Evolutionary conservation across 1,284 basidiomycete genomes (phyloP).

Genomic region (Sutorius eximius): DNA sequence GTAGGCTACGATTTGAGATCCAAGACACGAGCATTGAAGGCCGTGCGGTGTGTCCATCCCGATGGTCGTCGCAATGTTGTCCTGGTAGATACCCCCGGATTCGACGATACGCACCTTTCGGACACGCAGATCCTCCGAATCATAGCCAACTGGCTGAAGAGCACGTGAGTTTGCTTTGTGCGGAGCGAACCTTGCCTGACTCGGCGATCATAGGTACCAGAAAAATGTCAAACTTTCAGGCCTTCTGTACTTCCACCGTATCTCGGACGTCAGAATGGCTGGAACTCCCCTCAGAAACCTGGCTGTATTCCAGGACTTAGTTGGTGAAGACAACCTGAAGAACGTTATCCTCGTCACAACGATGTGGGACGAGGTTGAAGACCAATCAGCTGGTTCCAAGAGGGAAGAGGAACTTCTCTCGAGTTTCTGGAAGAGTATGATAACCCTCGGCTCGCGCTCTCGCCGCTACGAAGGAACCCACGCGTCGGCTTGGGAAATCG

Average conservation of each 20-base stretch:
- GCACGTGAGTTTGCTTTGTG: slow-evolving; percentile 14
- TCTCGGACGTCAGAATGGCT: slow-evolving; percentile 45
- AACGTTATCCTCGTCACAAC: slow-evolving; percentile 33
- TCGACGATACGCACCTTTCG: slow-evolving; percentile 19
- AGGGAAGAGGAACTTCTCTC: slow-evolving; percentile 18
- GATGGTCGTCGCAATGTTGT: slow-evolving; percentile 19
- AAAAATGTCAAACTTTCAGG: slow-evolving; percentile 23
- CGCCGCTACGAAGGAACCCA: slow-evolving; percentile 11
- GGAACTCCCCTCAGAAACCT: slow-evolving; percentile 33
- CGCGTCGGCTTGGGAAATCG: slow-evolving; percentile 20
- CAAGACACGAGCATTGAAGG: slow-evolving; percentile 11
- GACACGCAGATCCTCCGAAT: slow-evolving; percentile 18
- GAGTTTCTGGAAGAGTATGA: slow-evolving; percentile 18
- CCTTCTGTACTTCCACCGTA: slow-evolving; percentile 32
- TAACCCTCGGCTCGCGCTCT: slow-evolving; percentile 12
- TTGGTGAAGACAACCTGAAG: slow-evolving; percentile 19
- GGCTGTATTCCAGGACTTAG: slow-evolving; percentile 26
- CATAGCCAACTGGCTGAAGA: slow-evolving; percentile 25
- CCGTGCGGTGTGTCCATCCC: slow-evolving; percentile 13
- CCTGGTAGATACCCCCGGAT: slow-evolving; percentile 30
- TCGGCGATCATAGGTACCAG: slow-evolving; percentile 8
- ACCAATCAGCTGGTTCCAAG: slow-evolving; percentile 16
- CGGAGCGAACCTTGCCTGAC: background rate
- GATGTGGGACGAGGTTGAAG: slow-evolving; percentile 30
- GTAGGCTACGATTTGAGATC: slow-evolving; percentile 2